These are phyloP conservation scores for Solanum piurae DNA, from an alignment of 257 asterid genomes.

Conservation along the genomic window DNA sequence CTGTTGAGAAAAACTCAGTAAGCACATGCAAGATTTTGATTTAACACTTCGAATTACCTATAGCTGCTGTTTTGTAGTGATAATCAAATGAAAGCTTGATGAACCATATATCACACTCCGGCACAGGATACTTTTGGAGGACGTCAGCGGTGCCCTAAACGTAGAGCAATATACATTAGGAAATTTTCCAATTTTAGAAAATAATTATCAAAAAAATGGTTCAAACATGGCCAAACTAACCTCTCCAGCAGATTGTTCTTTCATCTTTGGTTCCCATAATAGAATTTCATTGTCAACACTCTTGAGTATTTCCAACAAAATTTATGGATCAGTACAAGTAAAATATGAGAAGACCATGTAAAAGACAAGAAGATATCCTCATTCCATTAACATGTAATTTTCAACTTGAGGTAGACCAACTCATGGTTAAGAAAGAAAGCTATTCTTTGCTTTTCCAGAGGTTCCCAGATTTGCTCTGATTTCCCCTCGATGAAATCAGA, in stretches of 20 bases:
- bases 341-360: neutral
- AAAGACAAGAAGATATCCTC: neutral
- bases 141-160: slow-evolving; percentile 84
- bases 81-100: slow-evolving; percentile 94
- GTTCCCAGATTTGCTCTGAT: neutral
- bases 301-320: slow-evolving; percentile 35
- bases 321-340: neutral
- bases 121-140: slow-evolving; percentile 96
- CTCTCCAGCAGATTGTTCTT: slow-evolving; percentile 97
- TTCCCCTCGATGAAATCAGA: neutral
- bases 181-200: slow-evolving; percentile 1
- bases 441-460: neutral
- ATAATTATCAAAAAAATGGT: neutral
- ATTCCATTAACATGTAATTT: neutral
- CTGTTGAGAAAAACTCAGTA: neutral
- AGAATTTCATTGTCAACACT: slow-evolving; percentile 95
- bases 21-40: neutral
- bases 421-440: neutral
- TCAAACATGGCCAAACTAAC: slow-evolving; percentile 27
- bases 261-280: slow-evolving; percentile 96
- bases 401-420: neutral
- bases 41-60: slow-evolving; percentile 39
- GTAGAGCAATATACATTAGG: slow-evolving; percentile 7
- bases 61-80: slow-evolving; percentile 64
- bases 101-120: slow-evolving; percentile 97